These are phyloP conservation scores for Cystofilobasidium ferigula DNA, from an alignment of 768 basidiomycete genomes.

Conservation along the genomic window DNA sequence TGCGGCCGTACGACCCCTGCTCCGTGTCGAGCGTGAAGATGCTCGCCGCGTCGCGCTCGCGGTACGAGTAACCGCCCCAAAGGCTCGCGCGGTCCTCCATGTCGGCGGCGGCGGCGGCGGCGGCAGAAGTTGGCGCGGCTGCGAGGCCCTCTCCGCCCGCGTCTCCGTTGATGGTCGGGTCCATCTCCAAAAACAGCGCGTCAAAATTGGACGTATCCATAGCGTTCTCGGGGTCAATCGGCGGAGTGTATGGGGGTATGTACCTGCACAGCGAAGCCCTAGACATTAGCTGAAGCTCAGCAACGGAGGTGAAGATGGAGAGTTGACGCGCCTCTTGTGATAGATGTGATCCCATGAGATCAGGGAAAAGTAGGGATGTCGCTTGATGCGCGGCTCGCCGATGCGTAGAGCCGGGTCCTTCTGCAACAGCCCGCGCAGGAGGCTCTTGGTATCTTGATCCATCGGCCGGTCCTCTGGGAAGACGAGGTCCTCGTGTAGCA, in stretches of 20 bases:
- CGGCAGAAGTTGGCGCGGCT: slow-evolving; percentile 43
- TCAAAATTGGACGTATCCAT: slow-evolving; percentile 97
- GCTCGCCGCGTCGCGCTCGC: slow-evolving; percentile 57
- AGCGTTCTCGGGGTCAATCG: slow-evolving; percentile 51
- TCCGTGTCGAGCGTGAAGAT: slow-evolving; percentile 56
- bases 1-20: neutral
- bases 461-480: slow-evolving; percentile 86
- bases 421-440: slow-evolving; percentile 88
- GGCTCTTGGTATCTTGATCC: slow-evolving; percentile 87
- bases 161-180: slow-evolving; percentile 62
- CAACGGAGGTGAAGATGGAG: neutral
- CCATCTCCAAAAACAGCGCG: slow-evolving; percentile 91
- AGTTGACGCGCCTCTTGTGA: slow-evolving; percentile 40
- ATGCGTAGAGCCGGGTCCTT: slow-evolving; percentile 82
- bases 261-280: neutral
- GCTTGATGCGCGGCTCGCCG: slow-evolving; percentile 84
- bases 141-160: slow-evolving; percentile 39
- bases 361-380: slow-evolving; percentile 82
- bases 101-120: slow-evolving; percentile 42
- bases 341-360: slow-evolving; percentile 92
- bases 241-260: slow-evolving; percentile 23
- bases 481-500: slow-evolving; percentile 75
- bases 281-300: too few relatives aligned
- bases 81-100: slow-evolving; percentile 57
- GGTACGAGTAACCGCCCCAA: slow-evolving; percentile 91